Evolutionary conservation across 2,329 filamentous ascomycete genomes (phyloP).

Genomic region (Xylaria sp.): DNA sequence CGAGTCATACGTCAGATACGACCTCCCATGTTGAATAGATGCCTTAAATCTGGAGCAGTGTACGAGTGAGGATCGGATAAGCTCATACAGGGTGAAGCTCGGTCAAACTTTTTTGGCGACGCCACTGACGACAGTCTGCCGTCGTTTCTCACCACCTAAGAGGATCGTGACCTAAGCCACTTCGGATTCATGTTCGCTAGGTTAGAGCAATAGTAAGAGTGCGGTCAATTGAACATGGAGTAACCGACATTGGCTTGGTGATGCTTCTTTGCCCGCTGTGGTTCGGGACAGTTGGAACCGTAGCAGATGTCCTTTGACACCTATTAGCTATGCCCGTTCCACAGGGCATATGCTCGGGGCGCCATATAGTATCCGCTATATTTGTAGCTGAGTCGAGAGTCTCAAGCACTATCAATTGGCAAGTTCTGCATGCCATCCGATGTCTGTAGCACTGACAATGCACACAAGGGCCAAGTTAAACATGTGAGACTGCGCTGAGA

Average conservation of each 20-base stretch:
- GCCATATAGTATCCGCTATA: not conserved
- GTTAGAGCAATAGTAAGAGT: not conserved
- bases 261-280: not conserved
- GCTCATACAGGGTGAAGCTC: slow-evolving; percentile 16
- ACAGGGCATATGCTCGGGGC: not conserved
- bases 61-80: slow-evolving; percentile 19
- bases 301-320: not conserved
- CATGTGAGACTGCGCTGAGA: slow-evolving; percentile 4
- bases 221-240: not conserved
- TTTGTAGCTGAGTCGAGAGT: not conserved
- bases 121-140: slow-evolving; percentile 10
- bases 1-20: slow-evolving; percentile 21
- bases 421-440: not conserved
- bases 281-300: slow-evolving; percentile 6
- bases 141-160: not conserved
- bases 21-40: slow-evolving; percentile 14
- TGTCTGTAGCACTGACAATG: not conserved
- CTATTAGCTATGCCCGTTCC: not conserved
- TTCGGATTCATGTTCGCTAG: slow-evolving; percentile 1
- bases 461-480: not conserved
- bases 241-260: not conserved
- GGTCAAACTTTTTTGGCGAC: slow-evolving; percentile 9
- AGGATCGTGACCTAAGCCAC: slow-evolving; percentile 13
- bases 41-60: slow-evolving; percentile 4
- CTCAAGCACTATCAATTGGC: not conserved